A percentile compares a stretch with the other conserved stretches of the same genome.
Conservation (phyloP, 2,329 filamentous ascomycete genomes). For the Dothideomycetes sp. region DNA sequence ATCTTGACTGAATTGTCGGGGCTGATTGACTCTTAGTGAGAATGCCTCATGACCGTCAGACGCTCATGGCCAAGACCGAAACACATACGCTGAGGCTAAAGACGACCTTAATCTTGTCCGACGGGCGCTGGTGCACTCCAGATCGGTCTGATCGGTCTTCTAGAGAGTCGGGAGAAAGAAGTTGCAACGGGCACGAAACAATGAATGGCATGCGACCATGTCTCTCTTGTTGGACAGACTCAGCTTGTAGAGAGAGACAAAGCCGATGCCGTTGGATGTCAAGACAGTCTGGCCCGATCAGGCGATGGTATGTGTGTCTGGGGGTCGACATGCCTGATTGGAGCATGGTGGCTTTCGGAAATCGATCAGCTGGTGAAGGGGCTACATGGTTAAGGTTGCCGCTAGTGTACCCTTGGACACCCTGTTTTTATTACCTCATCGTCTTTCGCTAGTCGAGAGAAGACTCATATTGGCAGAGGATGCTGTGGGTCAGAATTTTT, state of each 20-base stretch:
- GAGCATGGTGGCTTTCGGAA: not conserved
- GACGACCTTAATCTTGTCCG: slow-evolving; percentile 5
- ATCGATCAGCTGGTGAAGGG: no score
- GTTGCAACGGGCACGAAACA: no score
- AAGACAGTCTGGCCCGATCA: not conserved
- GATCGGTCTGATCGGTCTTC: slow-evolving; percentile 10
- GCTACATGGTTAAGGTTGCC: no score
- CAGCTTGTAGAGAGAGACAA: no score
- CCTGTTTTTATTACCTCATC: no score
- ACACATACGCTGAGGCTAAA: slow-evolving; percentile 8
- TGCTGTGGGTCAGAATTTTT: not conserved
- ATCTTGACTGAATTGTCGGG: slow-evolving; percentile 8
- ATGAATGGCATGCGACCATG: no score
- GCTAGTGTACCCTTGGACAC: no score
- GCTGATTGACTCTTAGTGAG: not conserved
- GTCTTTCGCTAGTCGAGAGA: no score
- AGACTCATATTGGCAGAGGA: no score
- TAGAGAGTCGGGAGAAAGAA: not conserved
- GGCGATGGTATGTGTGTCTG: not conserved
- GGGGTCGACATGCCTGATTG: not conserved
- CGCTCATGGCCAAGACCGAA: slow-evolving; percentile 1
- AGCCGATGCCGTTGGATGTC: no score
- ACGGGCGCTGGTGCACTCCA: slow-evolving; percentile 4
- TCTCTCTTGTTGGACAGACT: no score
- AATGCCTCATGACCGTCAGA: slow-evolving; percentile 1